Percentiles rank a stretch among this genome's conserved stretches.
phyloP scores from a whole-genome alignment of 805 yeast genomes.

The Dipodascopsis tothii region DNA sequence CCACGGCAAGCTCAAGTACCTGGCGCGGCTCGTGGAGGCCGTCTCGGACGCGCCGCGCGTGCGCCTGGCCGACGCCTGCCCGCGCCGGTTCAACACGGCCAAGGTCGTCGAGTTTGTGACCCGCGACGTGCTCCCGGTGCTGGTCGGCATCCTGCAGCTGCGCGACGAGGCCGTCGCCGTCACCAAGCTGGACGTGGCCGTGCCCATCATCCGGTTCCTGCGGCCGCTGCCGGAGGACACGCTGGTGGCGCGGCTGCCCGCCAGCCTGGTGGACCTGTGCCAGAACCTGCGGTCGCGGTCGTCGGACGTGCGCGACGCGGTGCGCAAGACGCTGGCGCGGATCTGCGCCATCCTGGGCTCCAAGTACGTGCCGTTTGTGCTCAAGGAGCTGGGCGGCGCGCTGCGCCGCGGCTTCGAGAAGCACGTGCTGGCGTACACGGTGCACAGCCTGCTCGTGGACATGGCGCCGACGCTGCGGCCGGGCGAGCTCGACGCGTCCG shows the following conservation, averaged over 20 bases:
- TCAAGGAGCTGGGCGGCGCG: conserved; percentile 71
- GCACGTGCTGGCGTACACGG: conserved; percentile 83
- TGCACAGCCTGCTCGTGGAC: conserved; percentile 61
- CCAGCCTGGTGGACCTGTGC: conserved; percentile 75
- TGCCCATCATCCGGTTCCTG: conserved; percentile 64
- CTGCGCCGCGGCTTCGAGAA: conserved; percentile 84
- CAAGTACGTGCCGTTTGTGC: conserved; percentile 59
- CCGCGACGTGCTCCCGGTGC: conserved; percentile 52
- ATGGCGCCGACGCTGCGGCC: conserved; percentile 37
- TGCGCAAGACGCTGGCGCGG: conserved; percentile 64
- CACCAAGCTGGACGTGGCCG: conserved; percentile 69
- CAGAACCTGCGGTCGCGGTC: conserved; percentile 79
- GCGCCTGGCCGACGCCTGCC: not conserved
- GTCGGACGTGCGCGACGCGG: conserved; percentile 81
- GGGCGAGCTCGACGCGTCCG: conserved; percentile 67
- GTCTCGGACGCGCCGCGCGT: conserved; percentile 40
- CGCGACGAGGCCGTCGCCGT: conserved; percentile 76
- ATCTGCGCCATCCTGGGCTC: conserved; percentile 65
- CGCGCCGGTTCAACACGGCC: conserved; percentile 17
- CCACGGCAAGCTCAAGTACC: conserved; percentile 24
- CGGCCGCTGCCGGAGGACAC: conserved; percentile 53
- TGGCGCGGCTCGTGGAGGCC: conserved; percentile 42
- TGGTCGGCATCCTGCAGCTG: conserved; percentile 47
- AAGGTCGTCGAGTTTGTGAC: conserved; percentile 43
- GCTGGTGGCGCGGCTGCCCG: conserved; percentile 61